phyloP scores from a whole-genome alignment of 768 basidiomycete species.

The Porpolomopsis calyptriformis region DNA sequence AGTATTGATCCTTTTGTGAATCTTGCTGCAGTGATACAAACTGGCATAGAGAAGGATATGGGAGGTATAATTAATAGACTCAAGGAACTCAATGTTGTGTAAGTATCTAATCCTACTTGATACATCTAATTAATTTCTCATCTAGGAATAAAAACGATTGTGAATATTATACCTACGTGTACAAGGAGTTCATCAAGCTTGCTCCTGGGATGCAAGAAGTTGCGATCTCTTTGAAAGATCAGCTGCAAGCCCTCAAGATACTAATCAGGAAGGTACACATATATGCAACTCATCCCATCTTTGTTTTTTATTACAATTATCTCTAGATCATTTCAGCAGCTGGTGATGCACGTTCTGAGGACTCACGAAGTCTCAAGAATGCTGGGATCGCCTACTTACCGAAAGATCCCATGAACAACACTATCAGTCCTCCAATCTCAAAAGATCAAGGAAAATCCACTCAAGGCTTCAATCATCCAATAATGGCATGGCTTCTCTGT shows the following conservation, averaged over 20 bases:
- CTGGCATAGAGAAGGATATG: neutral
- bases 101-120: neutral
- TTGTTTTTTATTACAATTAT: neutral
- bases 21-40: neutral
- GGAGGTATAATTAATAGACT: neutral
- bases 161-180: neutral
- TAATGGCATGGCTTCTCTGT: neutral
- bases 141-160: neutral
- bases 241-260: neutral
- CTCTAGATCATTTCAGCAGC: neutral
- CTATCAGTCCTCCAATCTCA: neutral
- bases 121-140: neutral
- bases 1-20: neutral
- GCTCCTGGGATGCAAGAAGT: neutral
- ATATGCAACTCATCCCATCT: neutral
- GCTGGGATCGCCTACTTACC: neutral
- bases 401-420: neutral
- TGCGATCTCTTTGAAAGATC: neutral
- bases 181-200: neutral
- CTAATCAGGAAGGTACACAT: neutral
- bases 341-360: neutral
- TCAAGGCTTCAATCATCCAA: neutral
- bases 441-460: neutral
- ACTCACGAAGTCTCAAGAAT: neutral
- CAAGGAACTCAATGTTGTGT: neutral